Conservation (phyloP, 345 rosid species). For the Passiflora organensis region DNA sequence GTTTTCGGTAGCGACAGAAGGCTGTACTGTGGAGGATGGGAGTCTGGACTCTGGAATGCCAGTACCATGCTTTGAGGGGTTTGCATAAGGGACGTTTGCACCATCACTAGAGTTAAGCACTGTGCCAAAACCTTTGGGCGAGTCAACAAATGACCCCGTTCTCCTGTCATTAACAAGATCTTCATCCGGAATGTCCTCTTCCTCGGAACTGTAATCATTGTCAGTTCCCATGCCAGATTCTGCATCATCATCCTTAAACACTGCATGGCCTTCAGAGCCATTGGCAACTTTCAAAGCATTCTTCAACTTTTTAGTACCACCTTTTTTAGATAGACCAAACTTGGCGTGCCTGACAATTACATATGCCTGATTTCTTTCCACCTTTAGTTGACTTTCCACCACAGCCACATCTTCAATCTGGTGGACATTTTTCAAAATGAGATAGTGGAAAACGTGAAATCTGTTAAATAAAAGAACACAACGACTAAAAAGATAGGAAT, state of each 20-base stretch:
- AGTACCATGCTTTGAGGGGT: no score
- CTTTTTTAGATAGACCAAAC: slow-evolving; percentile 69
- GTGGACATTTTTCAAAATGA: slow-evolving; percentile 9
- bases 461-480: not conserved
- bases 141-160: no score
- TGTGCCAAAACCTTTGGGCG: no score
- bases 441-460: not conserved
- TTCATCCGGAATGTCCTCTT: slow-evolving; percentile 6
- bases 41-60: no score
- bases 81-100: no score
- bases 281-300: slow-evolving; percentile 1
- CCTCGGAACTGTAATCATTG: slow-evolving; percentile 8
- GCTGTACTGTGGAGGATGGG: slow-evolving; percentile 8
- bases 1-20: slow-evolving; percentile 27
- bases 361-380: slow-evolving; percentile 57
- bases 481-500: not conserved
- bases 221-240: slow-evolving; percentile 12
- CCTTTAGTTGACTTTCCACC: slow-evolving; percentile 64
- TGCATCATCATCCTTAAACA: slow-evolving; percentile 14
- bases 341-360: slow-evolving; percentile 60
- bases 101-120: no score
- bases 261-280: not conserved
- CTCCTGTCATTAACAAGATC: slow-evolving; percentile 1
- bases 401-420: slow-evolving; percentile 60
- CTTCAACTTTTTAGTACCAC: slow-evolving; percentile 42